These are phyloP conservation scores for Ustilago curta DNA, from an alignment of 1,284 basidiomycete genomes.

Conservation along the genomic window DNA sequence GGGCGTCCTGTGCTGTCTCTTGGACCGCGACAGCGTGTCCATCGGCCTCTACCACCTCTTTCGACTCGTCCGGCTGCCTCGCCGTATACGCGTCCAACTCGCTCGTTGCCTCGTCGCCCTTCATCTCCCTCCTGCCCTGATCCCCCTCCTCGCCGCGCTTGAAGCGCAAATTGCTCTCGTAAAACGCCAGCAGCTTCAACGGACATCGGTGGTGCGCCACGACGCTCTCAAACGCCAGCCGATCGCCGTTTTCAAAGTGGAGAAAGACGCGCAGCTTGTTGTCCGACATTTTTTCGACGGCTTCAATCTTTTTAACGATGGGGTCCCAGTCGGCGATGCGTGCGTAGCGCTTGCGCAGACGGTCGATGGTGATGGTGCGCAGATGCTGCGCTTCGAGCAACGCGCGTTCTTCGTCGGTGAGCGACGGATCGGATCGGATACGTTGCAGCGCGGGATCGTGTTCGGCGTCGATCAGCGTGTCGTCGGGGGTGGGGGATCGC, in stretches of 20 bases:
- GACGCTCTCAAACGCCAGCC: constrained; percentile 41
- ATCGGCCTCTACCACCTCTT: too few relatives aligned
- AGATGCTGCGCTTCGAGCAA: constrained; percentile 39
- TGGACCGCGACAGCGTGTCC: too few relatives aligned
- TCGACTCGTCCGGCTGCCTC: neutral
- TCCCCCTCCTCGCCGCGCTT: constrained; percentile 15
- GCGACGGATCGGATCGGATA: constrained; percentile 26
- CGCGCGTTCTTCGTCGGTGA: constrained; percentile 21
- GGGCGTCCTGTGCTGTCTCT: too few relatives aligned
- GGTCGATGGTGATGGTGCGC: constrained; percentile 25
- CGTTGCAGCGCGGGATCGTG: constrained; percentile 18
- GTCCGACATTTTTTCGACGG: constrained; percentile 43
- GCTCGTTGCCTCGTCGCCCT: constrained; percentile 14
- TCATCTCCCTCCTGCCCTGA: neutral
- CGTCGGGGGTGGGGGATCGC: constrained; percentile 17
- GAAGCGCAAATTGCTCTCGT: constrained; percentile 51
- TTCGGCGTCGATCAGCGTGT: constrained; percentile 9
- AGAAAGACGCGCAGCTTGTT: constrained; percentile 46
- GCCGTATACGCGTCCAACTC: constrained; percentile 20
- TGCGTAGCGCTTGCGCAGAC: constrained; percentile 38
- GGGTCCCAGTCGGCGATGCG: constrained; percentile 56
- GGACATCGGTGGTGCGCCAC: constrained; percentile 52
- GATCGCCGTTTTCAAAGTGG: constrained; percentile 41
- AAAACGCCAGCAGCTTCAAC: constrained; percentile 52
- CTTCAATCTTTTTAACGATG: constrained; percentile 46